Evolutionary conservation across 495 filamentous ascomycete species (phyloP).

Genomic region (Hypomontagnella submonticulosa): DNA sequence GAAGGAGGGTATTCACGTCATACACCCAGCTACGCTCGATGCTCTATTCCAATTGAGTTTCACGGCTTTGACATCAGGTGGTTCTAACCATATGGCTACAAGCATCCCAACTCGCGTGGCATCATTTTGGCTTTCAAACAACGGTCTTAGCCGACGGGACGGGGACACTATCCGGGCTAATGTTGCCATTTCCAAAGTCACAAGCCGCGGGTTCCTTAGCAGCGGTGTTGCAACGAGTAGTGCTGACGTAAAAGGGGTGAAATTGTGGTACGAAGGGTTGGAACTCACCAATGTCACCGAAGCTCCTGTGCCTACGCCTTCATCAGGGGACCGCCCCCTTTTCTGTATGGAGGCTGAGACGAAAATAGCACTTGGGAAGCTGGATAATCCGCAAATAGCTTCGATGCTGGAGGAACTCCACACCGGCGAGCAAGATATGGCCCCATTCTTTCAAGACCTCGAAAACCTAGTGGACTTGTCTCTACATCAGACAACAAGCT

Average conservation of each 20-base stretch:
- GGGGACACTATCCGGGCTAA: background rate
- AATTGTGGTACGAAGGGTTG: background rate
- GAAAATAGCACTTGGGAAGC: background rate
- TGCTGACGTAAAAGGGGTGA: background rate
- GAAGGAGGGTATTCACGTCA: background rate
- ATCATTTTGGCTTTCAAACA: background rate
- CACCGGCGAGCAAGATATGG: background rate
- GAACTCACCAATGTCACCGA: background rate
- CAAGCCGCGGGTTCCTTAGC: background rate
- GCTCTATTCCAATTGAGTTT: background rate
- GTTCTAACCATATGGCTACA: background rate
- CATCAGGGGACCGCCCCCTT: background rate
- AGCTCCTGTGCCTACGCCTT: background rate
- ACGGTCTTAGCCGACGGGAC: background rate
- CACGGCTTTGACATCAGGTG: background rate
- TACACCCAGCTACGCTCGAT: background rate
- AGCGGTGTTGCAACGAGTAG: background rate
- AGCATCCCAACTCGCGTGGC: background rate
- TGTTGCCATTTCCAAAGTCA: background rate
- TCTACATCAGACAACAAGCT: background rate
- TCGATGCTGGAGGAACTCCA: background rate
- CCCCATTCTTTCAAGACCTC: background rate
- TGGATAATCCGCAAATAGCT: background rate
- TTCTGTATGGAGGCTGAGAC: background rate
- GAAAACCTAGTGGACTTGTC: background rate